Conservation (phyloP, 78 protist genomes). For the Monocercomonoides exilis region DNA sequence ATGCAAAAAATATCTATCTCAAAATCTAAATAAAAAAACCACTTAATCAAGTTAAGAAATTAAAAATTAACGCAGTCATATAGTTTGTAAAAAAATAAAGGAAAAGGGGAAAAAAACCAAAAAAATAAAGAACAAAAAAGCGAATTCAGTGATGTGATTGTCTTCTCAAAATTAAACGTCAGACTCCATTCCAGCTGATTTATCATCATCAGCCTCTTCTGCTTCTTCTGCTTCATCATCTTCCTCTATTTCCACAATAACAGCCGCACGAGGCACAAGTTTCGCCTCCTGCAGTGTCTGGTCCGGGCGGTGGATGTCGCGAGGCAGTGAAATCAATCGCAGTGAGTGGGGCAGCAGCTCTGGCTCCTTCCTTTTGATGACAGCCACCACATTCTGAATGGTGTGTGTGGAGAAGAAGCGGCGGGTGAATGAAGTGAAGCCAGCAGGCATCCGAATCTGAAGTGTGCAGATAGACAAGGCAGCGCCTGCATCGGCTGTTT, state of each 20-base stretch:
- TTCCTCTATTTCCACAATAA: neutral
- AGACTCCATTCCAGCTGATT: no score
- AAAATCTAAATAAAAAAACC: no score
- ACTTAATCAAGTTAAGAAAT: no score
- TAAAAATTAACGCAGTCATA: no score
- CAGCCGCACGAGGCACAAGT: neutral
- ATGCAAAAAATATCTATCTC: no score
- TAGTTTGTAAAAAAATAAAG: no score
- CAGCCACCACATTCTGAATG: neutral
- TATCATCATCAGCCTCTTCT: no score
- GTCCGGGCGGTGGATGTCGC: neutral
- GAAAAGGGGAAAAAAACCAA: no score
- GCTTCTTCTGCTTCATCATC: no score
- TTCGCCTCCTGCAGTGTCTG: neutral
- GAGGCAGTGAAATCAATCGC: neutral
- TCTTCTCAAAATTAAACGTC: no score
- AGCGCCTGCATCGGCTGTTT: neutral
- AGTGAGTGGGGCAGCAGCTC: neutral
- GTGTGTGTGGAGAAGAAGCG: neutral
- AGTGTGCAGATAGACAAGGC: neutral
- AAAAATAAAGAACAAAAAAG: no score
- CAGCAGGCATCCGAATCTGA: neutral
- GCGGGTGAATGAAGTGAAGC: neutral
- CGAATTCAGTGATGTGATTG: no score
- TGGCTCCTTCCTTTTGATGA: neutral